Percentiles rank a stretch among this genome's conserved stretches.
Conservation (phyloP, 2,329 filamentous ascomycete genomes). For the Aspergillus clavatus region DNA sequence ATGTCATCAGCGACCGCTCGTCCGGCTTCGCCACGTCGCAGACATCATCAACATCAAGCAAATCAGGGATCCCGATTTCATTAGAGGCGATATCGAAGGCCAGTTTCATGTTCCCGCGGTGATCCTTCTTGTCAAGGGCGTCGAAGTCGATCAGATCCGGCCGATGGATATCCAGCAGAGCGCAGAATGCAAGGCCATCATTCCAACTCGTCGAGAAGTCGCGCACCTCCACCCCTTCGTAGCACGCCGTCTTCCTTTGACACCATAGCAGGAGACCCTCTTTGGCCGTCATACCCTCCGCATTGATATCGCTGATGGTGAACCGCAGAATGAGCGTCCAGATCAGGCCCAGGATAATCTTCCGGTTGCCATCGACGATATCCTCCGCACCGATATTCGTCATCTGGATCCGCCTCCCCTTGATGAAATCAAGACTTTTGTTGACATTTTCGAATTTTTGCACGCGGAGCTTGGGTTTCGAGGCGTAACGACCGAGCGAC, state of each 20-base stretch:
- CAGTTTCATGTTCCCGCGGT: constrained; percentile 94
- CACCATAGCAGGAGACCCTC: constrained; percentile 95
- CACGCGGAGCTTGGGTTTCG: constrained; percentile 91
- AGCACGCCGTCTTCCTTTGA: constrained; percentile 96
- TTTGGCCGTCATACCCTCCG: constrained; percentile 95
- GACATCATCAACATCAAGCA: constrained; percentile 96
- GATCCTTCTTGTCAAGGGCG: constrained; percentile 85
- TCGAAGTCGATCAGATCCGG: constrained; percentile 98
- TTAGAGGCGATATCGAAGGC: constrained; percentile 94
- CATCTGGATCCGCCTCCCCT: constrained; percentile 85
- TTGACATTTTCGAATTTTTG: constrained; percentile 99
- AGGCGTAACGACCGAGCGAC: constrained; percentile 92
- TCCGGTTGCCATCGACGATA: constrained; percentile 94
- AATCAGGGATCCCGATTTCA: constrained; percentile 92
- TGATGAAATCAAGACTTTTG: constrained; percentile 89
- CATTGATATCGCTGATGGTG: constrained; percentile 97
- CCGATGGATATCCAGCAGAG: constrained; percentile 90
- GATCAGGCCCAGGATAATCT: constrained; percentile 94
- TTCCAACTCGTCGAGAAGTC: constrained; percentile 98
- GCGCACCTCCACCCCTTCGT: constrained; percentile 90
- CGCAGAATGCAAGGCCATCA: constrained; percentile 93
- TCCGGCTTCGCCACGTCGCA: constrained; percentile 95
- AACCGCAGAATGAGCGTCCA: constrained; percentile 98
- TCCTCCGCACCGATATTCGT: constrained; percentile 98
- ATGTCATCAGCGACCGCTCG: constrained; percentile 96